phyloP scores from a whole-genome alignment of 2,329 filamentous ascomycete species.

The Fusarium longipes region DNA sequence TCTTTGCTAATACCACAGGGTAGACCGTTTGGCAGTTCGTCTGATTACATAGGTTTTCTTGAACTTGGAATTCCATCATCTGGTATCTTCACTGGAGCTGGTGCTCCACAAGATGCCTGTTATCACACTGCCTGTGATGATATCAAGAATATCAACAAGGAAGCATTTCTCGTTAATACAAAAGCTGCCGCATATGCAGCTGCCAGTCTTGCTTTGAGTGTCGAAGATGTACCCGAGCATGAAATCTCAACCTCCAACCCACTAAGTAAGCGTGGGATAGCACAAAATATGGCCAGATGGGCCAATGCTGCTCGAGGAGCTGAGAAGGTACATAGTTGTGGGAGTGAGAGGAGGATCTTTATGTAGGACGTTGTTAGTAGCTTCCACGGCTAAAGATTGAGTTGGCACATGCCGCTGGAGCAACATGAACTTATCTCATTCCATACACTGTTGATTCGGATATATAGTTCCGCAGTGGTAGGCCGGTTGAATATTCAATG shows the following conservation, averaged over 20 bases:
- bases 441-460: too few species aligned
- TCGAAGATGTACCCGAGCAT: conserved; percentile 47
- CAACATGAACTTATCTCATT: too few species aligned
- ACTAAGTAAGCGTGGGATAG: conserved; percentile 11
- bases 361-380: background rate
- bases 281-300: conserved; percentile 20
- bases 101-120: conserved; percentile 48
- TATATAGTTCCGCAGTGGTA: background rate
- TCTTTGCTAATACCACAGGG: background rate
- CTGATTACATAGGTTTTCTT: conserved; percentile 55
- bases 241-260: conserved; percentile 13
- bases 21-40: conserved; percentile 51
- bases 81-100: conserved; percentile 55
- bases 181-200: conserved; percentile 62
- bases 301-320: conserved; percentile 19
- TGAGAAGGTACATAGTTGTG: conserved; percentile 27
- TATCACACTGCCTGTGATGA: conserved; percentile 56
- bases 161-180: conserved; percentile 51
- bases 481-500: background rate
- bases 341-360: conserved; percentile 6
- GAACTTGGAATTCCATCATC: conserved; percentile 53
- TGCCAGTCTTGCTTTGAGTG: conserved; percentile 53
- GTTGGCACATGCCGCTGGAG: background rate
- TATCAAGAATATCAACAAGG: conserved; percentile 54
- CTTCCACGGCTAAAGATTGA: too few species aligned